phyloP scores from a whole-genome alignment of 805 yeast genomes.

The Blastobotrys americana region DNA sequence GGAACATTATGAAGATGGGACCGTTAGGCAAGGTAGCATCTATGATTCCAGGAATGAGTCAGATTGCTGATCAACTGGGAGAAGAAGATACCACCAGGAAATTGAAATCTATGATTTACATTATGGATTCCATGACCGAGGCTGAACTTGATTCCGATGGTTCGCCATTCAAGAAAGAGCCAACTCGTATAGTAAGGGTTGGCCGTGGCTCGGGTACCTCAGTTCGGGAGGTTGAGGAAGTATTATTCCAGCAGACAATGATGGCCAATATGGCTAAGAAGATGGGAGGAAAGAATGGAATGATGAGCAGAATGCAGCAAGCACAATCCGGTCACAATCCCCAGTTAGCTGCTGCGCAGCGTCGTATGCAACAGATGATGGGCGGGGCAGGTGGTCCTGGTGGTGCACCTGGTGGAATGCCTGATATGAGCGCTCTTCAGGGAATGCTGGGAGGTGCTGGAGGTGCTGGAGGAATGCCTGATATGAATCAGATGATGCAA shows the following conservation, averaged over 20 bases:
- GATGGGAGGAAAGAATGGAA: conserved; percentile 47
- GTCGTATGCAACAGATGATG: conserved; percentile 42
- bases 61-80: conserved; percentile 76
- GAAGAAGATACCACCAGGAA: conserved; percentile 85
- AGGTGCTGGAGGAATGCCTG: conserved; percentile 58
- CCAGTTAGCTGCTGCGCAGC: conserved; percentile 41
- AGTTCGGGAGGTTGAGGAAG: conserved; percentile 88
- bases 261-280: conserved; percentile 89
- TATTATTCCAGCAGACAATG: conserved; percentile 82
- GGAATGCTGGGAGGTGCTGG: conserved; percentile 42
- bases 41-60: conserved; percentile 90
- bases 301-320: conserved; percentile 39
- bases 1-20: conserved; percentile 93
- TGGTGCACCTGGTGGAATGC: conserved; percentile 52
- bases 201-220: conserved; percentile 94
- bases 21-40: conserved; percentile 89
- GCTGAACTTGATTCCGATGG: conserved; percentile 90
- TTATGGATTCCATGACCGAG: conserved; percentile 94
- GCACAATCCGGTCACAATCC: conserved; percentile 31
- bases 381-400: conserved; percentile 42
- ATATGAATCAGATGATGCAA: conserved; percentile 56
- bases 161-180: conserved; percentile 65
- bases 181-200: conserved; percentile 78
- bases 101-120: conserved; percentile 80
- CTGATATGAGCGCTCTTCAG: conserved; percentile 44